Conservation (phyloP, 495 filamentous ascomycete species). For the Hyaloscypha variabilis region DNA sequence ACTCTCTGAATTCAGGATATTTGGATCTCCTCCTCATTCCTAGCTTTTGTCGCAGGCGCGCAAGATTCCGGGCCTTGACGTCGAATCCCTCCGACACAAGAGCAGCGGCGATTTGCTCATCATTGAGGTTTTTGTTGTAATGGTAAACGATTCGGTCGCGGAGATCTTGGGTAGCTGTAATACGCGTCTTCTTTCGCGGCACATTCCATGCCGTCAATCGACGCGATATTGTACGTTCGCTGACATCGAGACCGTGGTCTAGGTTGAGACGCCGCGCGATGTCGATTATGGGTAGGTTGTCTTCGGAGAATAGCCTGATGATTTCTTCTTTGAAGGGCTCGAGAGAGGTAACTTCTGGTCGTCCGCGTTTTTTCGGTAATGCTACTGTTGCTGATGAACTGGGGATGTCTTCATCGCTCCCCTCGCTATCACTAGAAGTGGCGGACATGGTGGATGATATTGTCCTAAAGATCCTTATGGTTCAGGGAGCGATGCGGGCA, state of each 20-base stretch:
- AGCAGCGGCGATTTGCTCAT: slow-evolving; percentile 27
- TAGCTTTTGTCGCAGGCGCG: slow-evolving; percentile 28
- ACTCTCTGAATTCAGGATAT: slow-evolving; percentile 31
- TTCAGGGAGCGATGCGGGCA: slow-evolving; percentile 1
- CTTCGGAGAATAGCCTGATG: slow-evolving; percentile 26
- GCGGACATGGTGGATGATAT: slow-evolving; percentile 22
- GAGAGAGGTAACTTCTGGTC: slow-evolving; percentile 26
- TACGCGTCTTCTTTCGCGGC: slow-evolving; percentile 27
- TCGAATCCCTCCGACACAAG: slow-evolving; percentile 26
- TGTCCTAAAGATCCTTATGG: slow-evolving; percentile 30
- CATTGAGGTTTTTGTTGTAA: slow-evolving; percentile 33
- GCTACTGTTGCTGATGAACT: slow-evolving; percentile 3
- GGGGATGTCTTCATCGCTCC: background rate
- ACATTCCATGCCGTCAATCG: slow-evolving; percentile 30
- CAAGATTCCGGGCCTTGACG: slow-evolving; percentile 24
- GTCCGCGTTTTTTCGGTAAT: slow-evolving; percentile 20
- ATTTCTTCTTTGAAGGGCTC: slow-evolving; percentile 29
- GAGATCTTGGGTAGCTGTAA: slow-evolving; percentile 20
- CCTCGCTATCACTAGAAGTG: slow-evolving; percentile 10
- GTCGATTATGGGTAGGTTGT: slow-evolving; percentile 29
- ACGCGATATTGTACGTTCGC: slow-evolving; percentile 30
- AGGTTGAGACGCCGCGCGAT: slow-evolving; percentile 28
- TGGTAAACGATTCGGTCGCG: slow-evolving; percentile 22
- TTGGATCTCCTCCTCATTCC: slow-evolving; percentile 29
- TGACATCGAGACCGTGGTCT: slow-evolving; percentile 28